Evolutionary conservation across 176 grass and related monocot genomes (phyloP).

Genomic region (Paspalum vaginatum): DNA sequence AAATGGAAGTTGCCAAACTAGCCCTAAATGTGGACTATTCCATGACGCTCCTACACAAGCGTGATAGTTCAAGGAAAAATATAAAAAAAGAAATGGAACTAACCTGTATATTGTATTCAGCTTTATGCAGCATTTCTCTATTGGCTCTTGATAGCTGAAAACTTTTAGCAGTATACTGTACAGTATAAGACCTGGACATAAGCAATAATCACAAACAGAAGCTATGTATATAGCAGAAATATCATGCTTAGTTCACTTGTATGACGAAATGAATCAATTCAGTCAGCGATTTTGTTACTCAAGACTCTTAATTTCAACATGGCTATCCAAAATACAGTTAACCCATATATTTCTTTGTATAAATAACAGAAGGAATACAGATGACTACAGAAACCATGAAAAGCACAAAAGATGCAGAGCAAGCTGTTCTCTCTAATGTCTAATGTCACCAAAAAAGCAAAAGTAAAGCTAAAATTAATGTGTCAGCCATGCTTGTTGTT

Average conservation of each 20-base stretch:
- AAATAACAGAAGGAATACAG: conserved; percentile 29
- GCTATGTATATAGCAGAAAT: no score
- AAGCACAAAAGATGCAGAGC: background rate
- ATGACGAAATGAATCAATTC: background rate
- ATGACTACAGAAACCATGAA: background rate
- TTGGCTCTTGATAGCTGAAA: conserved; percentile 69
- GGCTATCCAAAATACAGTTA: conserved; percentile 18
- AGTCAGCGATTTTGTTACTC: conserved; percentile 19
- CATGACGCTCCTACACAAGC: background rate
- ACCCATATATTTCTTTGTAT: conserved; percentile 28
- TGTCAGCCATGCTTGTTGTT: background rate
- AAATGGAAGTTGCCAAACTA: no score
- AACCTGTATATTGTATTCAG: conserved; percentile 78
- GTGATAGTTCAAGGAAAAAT: conserved; percentile 4
- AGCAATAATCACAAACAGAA: conserved; percentile 34
- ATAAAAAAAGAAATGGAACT: conserved; percentile 26
- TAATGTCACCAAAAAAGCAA: background rate
- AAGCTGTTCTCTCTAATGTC: background rate
- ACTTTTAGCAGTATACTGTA: conserved; percentile 56
- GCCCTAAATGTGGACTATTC: conserved; percentile 7
- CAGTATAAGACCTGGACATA: conserved; percentile 62
- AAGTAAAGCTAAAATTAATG: background rate
- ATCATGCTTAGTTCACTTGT: background rate
- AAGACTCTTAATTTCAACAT: conserved; percentile 7
- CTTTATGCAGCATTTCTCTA: conserved; percentile 63